These are phyloP conservation scores for Magnolia changhungtana DNA, from an alignment of 164 flowering plant species.

Conservation along the genomic window DNA sequence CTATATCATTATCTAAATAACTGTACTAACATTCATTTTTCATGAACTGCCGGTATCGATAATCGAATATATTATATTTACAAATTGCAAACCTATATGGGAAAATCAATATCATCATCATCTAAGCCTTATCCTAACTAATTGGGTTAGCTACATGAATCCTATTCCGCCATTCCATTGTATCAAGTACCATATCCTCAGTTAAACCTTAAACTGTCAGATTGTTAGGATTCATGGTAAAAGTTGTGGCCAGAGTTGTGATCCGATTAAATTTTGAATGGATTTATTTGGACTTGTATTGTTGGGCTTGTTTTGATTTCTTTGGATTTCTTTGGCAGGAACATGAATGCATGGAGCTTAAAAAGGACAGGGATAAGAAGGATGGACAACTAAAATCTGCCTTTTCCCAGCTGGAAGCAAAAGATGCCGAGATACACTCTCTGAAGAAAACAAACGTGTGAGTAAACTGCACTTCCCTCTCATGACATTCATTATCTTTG, in stretches of 20 bases:
- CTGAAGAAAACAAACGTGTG: constrained; percentile 30
- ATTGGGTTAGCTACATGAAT: too few species aligned
- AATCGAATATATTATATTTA: too few species aligned
- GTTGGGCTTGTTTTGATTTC: background rate
- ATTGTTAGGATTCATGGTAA: too few species aligned
- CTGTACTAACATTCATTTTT: background rate
- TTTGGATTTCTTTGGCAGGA: constrained; percentile 37
- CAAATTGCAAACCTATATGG: too few species aligned
- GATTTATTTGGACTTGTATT: background rate
- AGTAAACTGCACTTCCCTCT: constrained; percentile 21
- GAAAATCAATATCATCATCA: too few species aligned
- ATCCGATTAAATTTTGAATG: too few species aligned
- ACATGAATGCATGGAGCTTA: constrained; percentile 49
- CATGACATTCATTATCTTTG: background rate
- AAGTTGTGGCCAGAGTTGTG: too few species aligned
- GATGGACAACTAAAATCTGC: constrained; percentile 40
- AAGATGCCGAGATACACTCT: constrained; percentile 18
- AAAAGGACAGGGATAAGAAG: constrained; percentile 49
- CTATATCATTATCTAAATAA: background rate
- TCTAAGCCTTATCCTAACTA: too few species aligned
- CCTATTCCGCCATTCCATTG: too few species aligned
- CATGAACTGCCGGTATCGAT: background rate
- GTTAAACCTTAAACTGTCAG: too few species aligned
- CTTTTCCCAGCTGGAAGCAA: constrained; percentile 25
- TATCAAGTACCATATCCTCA: too few species aligned